A percentile compares a stretch with the other conserved stretches of the same genome.
Evolutionary conservation across 306 rosid genomes (phyloP).

Genomic region (Rosa lucieae): DNA sequence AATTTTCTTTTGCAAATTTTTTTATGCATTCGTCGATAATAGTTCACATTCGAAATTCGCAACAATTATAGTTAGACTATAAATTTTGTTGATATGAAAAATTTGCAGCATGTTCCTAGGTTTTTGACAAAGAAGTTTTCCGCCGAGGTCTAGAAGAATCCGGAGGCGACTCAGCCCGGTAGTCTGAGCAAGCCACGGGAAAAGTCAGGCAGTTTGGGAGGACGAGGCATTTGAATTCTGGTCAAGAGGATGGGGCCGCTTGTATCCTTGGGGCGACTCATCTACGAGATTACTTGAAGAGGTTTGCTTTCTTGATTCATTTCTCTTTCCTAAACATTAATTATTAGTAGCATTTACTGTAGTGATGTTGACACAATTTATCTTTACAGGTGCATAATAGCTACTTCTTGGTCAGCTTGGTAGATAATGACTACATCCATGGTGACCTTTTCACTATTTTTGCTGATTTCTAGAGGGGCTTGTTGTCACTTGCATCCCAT

Average conservation of each 20-base stretch:
- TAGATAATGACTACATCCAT: constrained; percentile 70
- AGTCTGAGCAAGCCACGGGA: constrained; percentile 47
- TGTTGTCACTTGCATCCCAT: background rate
- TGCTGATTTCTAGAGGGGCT: constrained; percentile 48
- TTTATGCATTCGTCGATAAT: no score
- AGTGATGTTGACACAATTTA: background rate
- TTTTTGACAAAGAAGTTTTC: constrained; percentile 56
- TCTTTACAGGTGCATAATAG: constrained; percentile 58
- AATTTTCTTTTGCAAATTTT: background rate
- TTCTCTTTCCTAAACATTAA: background rate
- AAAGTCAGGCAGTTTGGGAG: constrained; percentile 63
- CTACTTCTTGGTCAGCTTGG: constrained; percentile 91
- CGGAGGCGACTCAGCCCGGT: constrained; percentile 36
- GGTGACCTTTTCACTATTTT: constrained; percentile 67
- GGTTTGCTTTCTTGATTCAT: constrained; percentile 38
- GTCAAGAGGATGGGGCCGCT: constrained; percentile 81
- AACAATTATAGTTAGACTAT: constrained; percentile 13
- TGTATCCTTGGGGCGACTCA: constrained; percentile 68
- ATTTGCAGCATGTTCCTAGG: constrained; percentile 48
- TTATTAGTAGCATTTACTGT: background rate
- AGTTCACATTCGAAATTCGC: constrained; percentile 17
- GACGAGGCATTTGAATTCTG: constrained; percentile 93
- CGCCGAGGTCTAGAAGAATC: constrained; percentile 38
- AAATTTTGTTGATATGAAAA: constrained; percentile 2
- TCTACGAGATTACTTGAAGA: constrained; percentile 79